These are phyloP conservation scores for Suillus paluster DNA, from an alignment of 768 basidiomycete genomes.

Conservation along the genomic window DNA sequence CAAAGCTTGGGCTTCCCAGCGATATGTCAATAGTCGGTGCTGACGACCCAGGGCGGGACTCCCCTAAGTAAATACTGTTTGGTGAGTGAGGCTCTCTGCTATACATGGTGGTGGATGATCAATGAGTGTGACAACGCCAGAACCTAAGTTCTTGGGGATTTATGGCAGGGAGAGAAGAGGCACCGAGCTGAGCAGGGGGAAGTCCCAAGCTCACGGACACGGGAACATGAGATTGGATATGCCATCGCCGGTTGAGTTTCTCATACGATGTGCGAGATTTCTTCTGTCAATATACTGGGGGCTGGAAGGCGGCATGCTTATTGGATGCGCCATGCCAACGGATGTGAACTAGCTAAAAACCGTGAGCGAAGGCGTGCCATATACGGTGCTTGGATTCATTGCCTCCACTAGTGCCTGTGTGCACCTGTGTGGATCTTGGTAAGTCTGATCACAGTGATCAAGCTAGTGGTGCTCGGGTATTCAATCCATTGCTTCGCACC, in stretches of 20 bases:
- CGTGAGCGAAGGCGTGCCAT: slow-evolving; percentile 9
- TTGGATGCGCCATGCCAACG: slow-evolving; percentile 12
- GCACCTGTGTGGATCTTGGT: too few species aligned
- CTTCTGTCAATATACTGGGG: background rate
- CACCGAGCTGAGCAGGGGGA: background rate
- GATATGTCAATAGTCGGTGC: slow-evolving; percentile 24
- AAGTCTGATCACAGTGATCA: background rate
- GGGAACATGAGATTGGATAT: slow-evolving; percentile 12
- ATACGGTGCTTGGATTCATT: background rate
- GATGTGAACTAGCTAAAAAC: slow-evolving; percentile 9
- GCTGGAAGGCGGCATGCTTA: background rate
- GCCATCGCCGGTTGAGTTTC: slow-evolving; percentile 3
- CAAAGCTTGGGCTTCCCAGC: slow-evolving; percentile 15
- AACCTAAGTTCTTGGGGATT: slow-evolving; percentile 2
- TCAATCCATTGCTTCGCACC: background rate
- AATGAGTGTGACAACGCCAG: background rate
- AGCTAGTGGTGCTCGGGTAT: background rate
- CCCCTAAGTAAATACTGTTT: background rate
- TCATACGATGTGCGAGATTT: slow-evolving; percentile 17
- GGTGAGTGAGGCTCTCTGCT: slow-evolving; percentile 9
- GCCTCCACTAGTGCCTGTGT: too few species aligned
- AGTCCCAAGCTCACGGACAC: slow-evolving; percentile 13
- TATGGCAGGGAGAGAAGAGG: slow-evolving; percentile 8
- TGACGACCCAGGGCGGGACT: slow-evolving; percentile 16
- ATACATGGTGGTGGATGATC: slow-evolving; percentile 7